Evolutionary conservation across 305 asterid genomes (phyloP).

Genomic region (Fraxinus latifolia): DNA sequence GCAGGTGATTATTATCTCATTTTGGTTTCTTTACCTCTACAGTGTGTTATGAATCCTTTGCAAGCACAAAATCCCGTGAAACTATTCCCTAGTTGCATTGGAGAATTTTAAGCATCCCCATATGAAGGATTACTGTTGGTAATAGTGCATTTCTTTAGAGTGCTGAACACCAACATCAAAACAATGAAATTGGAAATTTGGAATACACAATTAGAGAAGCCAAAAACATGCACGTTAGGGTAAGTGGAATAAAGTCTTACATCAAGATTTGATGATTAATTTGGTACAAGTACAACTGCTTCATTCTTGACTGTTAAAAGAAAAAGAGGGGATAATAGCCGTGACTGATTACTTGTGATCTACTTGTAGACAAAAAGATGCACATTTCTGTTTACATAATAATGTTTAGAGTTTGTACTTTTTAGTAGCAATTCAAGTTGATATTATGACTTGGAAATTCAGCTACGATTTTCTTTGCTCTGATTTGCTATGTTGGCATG

Average conservation of each 20-base stretch:
- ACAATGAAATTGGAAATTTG: not conserved
- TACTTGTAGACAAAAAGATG: not conserved
- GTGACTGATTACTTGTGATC: not conserved
- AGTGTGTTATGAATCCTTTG: not conserved
- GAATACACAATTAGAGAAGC: not conserved
- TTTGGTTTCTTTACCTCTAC: not conserved
- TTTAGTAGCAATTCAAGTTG: not conserved
- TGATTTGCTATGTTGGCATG: not conserved
- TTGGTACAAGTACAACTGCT: not conserved
- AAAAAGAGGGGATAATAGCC: not conserved
- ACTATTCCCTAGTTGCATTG: not conserved
- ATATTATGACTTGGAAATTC: not conserved
- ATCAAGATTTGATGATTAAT: not conserved
- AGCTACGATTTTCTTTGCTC: not conserved
- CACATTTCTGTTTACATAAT: not conserved
- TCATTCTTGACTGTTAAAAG: not conserved
- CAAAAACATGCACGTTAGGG: not conserved
- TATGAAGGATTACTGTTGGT: not conserved
- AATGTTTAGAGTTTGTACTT: not conserved
- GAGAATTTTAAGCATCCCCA: not conserved
- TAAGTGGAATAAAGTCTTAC: not conserved
- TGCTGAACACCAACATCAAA: not conserved
- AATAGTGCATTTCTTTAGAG: not conserved
- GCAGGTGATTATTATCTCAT: conserved; percentile 47
- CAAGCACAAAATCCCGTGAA: not conserved